Evolutionary conservation across 106 monocot genomes (phyloP).

Genomic region (Acanthochlamys bracteata): DNA sequence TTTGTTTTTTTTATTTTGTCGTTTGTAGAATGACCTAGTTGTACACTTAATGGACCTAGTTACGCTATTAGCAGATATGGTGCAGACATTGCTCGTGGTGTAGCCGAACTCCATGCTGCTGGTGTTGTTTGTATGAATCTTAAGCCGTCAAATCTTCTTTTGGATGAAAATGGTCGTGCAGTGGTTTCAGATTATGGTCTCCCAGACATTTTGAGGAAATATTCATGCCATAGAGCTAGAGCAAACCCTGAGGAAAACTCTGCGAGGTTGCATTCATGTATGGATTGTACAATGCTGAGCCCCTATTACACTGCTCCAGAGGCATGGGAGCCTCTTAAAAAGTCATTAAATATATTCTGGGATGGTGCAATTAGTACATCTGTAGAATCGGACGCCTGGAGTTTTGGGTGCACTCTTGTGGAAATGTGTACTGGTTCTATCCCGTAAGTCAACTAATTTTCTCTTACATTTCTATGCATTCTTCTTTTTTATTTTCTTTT

Average conservation of each 20-base stretch:
- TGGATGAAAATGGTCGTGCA: constrained; percentile 62
- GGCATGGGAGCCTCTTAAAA: constrained; percentile 89
- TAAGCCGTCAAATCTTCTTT: constrained; percentile 94
- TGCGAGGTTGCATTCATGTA: constrained; percentile 68
- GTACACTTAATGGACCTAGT: background rate
- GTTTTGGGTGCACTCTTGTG: constrained; percentile 94
- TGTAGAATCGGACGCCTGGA: constrained; percentile 92
- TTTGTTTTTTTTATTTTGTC: too few relatives aligned
- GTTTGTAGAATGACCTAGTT: background rate
- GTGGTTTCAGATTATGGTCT: constrained; percentile 98
- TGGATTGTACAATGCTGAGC: constrained; percentile 85
- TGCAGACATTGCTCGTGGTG: constrained; percentile 97
- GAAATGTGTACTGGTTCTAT: constrained; percentile 99
- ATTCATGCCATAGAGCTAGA: constrained; percentile 52
- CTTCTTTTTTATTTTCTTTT: too few relatives aligned
- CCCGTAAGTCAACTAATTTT: constrained; percentile 59
- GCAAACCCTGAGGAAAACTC: constrained; percentile 44
- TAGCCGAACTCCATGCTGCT: constrained; percentile 96
- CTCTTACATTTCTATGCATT: constrained; percentile 12
- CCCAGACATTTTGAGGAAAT: constrained; percentile 82
- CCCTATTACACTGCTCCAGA: constrained; percentile 94
- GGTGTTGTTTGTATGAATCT: constrained; percentile 93
- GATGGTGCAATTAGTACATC: constrained; percentile 81
- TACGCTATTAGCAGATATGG: constrained; percentile 67
- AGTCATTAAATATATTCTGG: constrained; percentile 82